These are phyloP conservation scores for thale cress (Arabidopsis thaliana) DNA, from an alignment of 345 rosid species.

Conservation along the genomic window DNA sequence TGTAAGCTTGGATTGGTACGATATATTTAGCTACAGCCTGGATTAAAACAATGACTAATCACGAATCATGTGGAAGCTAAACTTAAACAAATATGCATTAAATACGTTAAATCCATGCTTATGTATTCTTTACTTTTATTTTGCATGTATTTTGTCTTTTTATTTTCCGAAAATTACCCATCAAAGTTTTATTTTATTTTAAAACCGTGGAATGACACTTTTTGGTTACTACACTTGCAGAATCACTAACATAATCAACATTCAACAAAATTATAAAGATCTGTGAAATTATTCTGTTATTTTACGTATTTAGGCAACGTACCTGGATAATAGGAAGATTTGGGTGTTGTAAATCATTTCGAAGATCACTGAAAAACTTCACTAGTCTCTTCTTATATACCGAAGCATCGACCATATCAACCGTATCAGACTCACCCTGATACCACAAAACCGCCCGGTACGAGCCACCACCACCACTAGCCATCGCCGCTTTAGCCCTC, in stretches of 20 bases:
- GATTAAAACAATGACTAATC: slow-evolving; percentile 13
- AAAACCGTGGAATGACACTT: no score
- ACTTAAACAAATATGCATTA: background rate
- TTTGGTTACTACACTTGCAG: no score
- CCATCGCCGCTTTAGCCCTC: slow-evolving; percentile 51
- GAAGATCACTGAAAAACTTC: slow-evolving; percentile 58
- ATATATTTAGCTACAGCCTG: slow-evolving; percentile 34
- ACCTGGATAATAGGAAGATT: slow-evolving; percentile 79
- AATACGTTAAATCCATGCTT: no score
- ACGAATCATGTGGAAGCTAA: background rate
- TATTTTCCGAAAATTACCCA: no score
- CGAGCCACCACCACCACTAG: slow-evolving; percentile 47
- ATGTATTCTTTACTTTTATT: no score
- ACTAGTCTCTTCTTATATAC: slow-evolving; percentile 59
- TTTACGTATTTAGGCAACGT: background rate
- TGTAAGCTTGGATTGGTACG: slow-evolving; percentile 21
- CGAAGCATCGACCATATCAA: slow-evolving; percentile 52
- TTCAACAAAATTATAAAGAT: no score
- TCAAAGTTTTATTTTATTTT: no score
- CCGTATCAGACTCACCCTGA: slow-evolving; percentile 85
- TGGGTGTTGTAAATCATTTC: slow-evolving; percentile 66
- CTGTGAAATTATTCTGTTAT: no score
- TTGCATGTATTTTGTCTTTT: no score
- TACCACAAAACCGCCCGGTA: slow-evolving; percentile 76
- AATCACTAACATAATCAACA: no score